Conservation (phyloP, 1,284 basidiomycete species). For the Heterobasidion occidentale region DNA sequence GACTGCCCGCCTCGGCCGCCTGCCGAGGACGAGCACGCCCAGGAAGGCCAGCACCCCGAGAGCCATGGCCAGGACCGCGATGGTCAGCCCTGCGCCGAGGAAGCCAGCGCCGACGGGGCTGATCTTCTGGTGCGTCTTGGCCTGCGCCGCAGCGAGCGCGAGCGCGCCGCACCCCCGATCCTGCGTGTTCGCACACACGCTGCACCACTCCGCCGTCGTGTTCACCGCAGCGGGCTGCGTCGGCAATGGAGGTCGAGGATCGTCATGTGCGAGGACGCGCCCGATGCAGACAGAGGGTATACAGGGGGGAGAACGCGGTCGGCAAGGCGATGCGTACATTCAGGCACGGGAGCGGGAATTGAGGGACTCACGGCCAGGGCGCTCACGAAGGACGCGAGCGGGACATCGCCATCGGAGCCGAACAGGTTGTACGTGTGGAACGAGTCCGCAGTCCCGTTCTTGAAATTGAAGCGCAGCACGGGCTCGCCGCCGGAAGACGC, state of each 20-base stretch:
- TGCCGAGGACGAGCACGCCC: conserved; percentile 35
- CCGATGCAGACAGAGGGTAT: too few relatives aligned
- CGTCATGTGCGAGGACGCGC: not conserved
- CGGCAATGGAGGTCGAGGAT: not conserved
- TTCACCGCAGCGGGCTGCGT: conserved; percentile 40
- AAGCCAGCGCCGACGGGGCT: conserved; percentile 56
- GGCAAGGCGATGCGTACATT: not conserved
- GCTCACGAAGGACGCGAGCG: conserved; percentile 47
- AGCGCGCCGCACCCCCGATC: conserved; percentile 51
- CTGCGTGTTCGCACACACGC: conserved; percentile 43
- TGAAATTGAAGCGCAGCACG: conserved; percentile 53
- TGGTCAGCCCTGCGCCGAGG: conserved; percentile 52
- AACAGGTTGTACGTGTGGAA: conserved; percentile 21
- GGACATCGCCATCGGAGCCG: conserved; percentile 34
- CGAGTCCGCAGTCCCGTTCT: conserved; percentile 39
- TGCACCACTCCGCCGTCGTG: conserved; percentile 51
- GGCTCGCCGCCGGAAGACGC: conserved; percentile 14
- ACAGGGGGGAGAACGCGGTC: not conserved
- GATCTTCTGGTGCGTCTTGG: conserved; percentile 29
- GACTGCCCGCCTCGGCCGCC: not conserved
- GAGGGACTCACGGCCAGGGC: conserved; percentile 35
- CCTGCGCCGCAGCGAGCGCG: conserved; percentile 24
- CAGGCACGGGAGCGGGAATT: not conserved
- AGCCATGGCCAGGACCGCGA: conserved; percentile 33
- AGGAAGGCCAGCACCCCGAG: conserved; percentile 34